These are phyloP conservation scores for Trematosphaeria pertusa DNA, from an alignment of 2,329 filamentous ascomycete genomes.

Conservation along the genomic window DNA sequence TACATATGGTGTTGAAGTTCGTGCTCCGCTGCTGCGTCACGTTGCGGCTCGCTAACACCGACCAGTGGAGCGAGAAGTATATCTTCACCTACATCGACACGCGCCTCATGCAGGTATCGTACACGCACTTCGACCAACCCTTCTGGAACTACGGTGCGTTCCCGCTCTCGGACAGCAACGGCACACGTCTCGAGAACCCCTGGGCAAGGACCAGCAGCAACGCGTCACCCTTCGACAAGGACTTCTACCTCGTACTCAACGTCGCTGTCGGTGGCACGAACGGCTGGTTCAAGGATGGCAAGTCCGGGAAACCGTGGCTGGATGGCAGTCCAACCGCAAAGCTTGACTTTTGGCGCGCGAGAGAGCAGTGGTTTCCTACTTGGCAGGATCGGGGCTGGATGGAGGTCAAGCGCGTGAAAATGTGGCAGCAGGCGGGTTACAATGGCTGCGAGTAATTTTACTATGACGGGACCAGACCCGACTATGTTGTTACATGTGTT, in stretches of 20 bases:
- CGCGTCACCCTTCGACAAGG: slow-evolving; percentile 76
- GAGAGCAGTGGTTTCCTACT: slow-evolving; percentile 71
- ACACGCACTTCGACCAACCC: slow-evolving; percentile 72
- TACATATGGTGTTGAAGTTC: slow-evolving; percentile 74
- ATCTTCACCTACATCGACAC: slow-evolving; percentile 86
- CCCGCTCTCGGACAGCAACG: slow-evolving; percentile 68
- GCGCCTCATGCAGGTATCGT: slow-evolving; percentile 79
- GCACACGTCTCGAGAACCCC: slow-evolving; percentile 67
- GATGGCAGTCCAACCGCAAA: slow-evolving; percentile 70
- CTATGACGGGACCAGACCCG: too few relatives aligned
- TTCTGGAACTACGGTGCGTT: slow-evolving; percentile 75
- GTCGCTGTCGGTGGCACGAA: slow-evolving; percentile 79
- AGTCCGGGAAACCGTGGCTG: slow-evolving; percentile 78
- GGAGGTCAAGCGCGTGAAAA: slow-evolving; percentile 71
- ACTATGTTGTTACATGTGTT: too few relatives aligned
- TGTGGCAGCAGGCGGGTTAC: slow-evolving; percentile 58
- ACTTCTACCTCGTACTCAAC: slow-evolving; percentile 79
- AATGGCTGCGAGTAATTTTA: slow-evolving; percentile 56
- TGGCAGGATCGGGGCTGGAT: slow-evolving; percentile 71
- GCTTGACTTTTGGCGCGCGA: slow-evolving; percentile 78
- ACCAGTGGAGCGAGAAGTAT: slow-evolving; percentile 80
- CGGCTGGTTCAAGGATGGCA: slow-evolving; percentile 81
- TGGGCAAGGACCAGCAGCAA: slow-evolving; percentile 68
- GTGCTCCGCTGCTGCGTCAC: slow-evolving; percentile 2
- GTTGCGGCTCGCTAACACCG: too few relatives aligned